Percentiles rank a stretch among this genome's conserved stretches.
Conservation (phyloP, 1,284 basidiomycete species). For the Puccinia brachypodii region DNA sequence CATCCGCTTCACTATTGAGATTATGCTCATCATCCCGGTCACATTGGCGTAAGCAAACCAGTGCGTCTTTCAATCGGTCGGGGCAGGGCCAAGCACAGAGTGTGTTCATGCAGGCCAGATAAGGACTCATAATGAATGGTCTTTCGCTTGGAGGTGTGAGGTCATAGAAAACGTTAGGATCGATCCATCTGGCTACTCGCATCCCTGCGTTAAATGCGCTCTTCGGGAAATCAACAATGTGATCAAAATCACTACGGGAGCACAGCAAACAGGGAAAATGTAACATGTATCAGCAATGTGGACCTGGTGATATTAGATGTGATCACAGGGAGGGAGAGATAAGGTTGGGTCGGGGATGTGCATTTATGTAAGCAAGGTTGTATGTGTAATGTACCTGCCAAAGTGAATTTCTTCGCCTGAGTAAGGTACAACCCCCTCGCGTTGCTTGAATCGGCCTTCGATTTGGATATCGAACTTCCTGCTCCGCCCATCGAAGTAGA, state of each 20-base stretch:
- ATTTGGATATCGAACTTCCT: constrained; percentile 59
- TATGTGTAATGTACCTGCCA: constrained; percentile 43
- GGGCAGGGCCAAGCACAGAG: constrained; percentile 58
- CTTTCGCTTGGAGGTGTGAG: constrained; percentile 57
- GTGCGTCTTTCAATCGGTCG: constrained; percentile 55
- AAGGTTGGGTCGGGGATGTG: constrained; percentile 51
- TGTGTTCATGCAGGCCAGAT: constrained; percentile 59
- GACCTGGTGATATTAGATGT: not conserved
- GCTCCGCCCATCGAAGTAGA: constrained; percentile 55
- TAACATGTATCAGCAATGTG: not conserved
- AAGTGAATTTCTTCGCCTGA: constrained; percentile 54
- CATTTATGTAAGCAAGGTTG: not conserved
- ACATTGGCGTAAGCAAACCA: constrained; percentile 55
- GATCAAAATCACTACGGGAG: constrained; percentile 52
- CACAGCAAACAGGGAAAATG: not conserved
- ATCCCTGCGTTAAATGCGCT: constrained; percentile 58
- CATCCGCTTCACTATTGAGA: constrained; percentile 49
- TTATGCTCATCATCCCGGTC: constrained; percentile 35
- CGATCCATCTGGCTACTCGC: constrained; percentile 58
- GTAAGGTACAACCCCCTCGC: constrained; percentile 52
- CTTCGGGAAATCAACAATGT: constrained; percentile 54
- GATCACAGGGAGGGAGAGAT: constrained; percentile 31
- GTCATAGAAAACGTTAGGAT: constrained; percentile 56
- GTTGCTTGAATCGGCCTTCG: constrained; percentile 58
- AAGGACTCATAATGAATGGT: constrained; percentile 60